phyloP scores from a whole-genome alignment of 2,329 filamentous ascomycete genomes.

The Fusarium torulosum region DNA sequence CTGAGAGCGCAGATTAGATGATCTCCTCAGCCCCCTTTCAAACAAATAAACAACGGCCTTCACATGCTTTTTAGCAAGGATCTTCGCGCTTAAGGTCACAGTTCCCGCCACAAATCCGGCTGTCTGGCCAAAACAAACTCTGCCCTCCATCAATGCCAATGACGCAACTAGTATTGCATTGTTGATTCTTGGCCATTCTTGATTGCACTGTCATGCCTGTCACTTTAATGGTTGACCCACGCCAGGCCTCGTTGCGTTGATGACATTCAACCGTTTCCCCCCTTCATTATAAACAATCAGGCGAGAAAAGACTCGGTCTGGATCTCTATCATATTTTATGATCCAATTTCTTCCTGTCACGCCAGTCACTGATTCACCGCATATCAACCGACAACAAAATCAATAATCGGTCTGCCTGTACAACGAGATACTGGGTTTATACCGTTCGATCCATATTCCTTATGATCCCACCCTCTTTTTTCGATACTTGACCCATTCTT shows the following conservation, averaged over 20 bases:
- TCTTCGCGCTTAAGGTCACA: conserved; percentile 26
- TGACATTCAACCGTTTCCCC: conserved; percentile 7
- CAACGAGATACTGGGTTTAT: conserved; percentile 29
- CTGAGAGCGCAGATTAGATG: conserved; percentile 15
- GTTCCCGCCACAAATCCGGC: conserved; percentile 41
- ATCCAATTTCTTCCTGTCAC: conserved; percentile 2
- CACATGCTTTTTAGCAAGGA: conserved; percentile 44
- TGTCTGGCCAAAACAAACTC: conserved; percentile 32
- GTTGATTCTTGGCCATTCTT: conserved; percentile 21
- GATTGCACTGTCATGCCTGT: conserved; percentile 24
- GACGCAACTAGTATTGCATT: conserved; percentile 39
- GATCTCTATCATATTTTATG: conserved; percentile 3
- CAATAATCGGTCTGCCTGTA: conserved; percentile 19
- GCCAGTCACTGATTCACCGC: conserved; percentile 39
- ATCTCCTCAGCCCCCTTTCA: conserved; percentile 27
- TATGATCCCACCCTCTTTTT: conserved; percentile 25
- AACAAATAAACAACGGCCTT: conserved; percentile 19
- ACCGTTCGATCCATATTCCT: conserved; percentile 26
- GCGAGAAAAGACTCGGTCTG: conserved; percentile 24
- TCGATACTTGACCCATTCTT: conserved; percentile 14
- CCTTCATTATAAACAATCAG: conserved; percentile 19
- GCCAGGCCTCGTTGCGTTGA: conserved; percentile 12
- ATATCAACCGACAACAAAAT: conserved; percentile 30
- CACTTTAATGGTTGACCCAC: conserved; percentile 3
- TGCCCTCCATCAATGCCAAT: conserved; percentile 26